phyloP scores from a whole-genome alignment of 2,329 filamentous ascomycete species.

The Dactylellina cionopaga region DNA sequence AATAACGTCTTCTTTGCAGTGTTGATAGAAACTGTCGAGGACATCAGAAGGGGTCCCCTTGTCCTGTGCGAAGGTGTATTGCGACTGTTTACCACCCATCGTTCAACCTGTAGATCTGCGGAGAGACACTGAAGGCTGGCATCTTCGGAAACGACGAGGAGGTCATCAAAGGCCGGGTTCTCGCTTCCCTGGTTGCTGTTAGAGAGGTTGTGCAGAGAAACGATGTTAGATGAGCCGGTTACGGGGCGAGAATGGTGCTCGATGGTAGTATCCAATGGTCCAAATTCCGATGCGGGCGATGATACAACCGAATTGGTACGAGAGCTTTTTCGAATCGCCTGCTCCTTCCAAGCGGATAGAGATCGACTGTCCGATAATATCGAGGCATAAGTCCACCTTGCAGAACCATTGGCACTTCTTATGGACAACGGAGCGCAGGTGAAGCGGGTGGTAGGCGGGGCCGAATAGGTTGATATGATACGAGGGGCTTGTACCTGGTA shows the following conservation, averaged over 20 bases:
- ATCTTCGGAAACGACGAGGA: constrained; percentile 51
- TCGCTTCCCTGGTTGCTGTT: constrained; percentile 2
- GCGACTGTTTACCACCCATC: constrained; percentile 50
- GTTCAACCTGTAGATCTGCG: constrained; percentile 36
- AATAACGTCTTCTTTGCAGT: constrained; percentile 47
- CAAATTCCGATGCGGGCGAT: constrained; percentile 41
- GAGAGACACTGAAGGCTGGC: constrained; percentile 47
- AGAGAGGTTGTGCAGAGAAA: constrained; percentile 31
- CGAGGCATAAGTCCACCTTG: constrained; percentile 48
- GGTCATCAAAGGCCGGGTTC: constrained; percentile 17
- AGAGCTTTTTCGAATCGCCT: constrained; percentile 36
- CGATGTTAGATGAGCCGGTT: constrained; percentile 9
- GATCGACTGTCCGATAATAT: constrained; percentile 35
- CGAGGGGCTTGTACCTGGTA: constrained; percentile 47
- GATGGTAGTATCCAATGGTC: constrained; percentile 45
- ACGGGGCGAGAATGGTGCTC: constrained; percentile 41
- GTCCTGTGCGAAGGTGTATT: constrained; percentile 50
- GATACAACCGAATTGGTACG: constrained; percentile 48
- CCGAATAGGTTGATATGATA: constrained; percentile 48
- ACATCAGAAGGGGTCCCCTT: constrained; percentile 36
- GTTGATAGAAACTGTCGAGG: constrained; percentile 25
- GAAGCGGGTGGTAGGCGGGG: constrained; percentile 48
- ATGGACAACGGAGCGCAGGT: constrained; percentile 44
- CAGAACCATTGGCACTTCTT: constrained; percentile 38
- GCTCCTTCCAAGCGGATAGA: constrained; percentile 46